phyloP scores from a whole-genome alignment of 352 stramenopile genomes.

The Achlya hypogyna region DNA sequence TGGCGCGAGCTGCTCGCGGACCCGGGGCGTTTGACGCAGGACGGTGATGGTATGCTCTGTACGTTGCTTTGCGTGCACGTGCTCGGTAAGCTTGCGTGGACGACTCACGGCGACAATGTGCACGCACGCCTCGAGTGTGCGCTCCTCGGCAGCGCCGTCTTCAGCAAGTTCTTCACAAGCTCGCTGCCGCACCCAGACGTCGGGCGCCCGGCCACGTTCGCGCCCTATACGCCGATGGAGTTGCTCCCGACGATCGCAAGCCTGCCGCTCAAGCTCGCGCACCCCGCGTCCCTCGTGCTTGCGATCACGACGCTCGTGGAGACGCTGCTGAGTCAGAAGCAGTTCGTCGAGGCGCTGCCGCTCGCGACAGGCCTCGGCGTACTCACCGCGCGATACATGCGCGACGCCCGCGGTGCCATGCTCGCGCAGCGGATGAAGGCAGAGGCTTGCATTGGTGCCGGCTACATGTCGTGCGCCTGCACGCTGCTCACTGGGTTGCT shows the following conservation, averaged over 20 bases:
- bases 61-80: conserved; percentile 40
- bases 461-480: neutral
- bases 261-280: neutral
- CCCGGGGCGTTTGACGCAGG: conserved; percentile 28
- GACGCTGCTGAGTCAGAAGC: neutral
- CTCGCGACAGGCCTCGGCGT: conserved; percentile 1
- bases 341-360: neutral
- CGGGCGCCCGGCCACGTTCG: conserved; percentile 41
- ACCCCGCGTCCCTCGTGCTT: conserved; percentile 3
- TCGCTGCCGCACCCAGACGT: conserved; percentile 46
- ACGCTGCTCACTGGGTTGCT: neutral
- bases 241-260: conserved; percentile 23
- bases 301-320: neutral
- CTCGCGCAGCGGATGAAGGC: conserved; percentile 17
- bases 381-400: neutral
- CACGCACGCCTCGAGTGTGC: conserved; percentile 46
- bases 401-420: neutral
- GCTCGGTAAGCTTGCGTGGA: conserved; percentile 48
- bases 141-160: conserved; percentile 48
- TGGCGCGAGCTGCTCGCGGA: conserved; percentile 34
- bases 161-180: conserved; percentile 46
- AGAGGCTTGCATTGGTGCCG: conserved; percentile 11
- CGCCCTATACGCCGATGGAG: conserved; percentile 37
- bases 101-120: conserved; percentile 28
- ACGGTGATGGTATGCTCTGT: conserved; percentile 48